These are phyloP conservation scores for Russula emetica DNA, from an alignment of 768 basidiomycete genomes.

Conservation along the genomic window DNA sequence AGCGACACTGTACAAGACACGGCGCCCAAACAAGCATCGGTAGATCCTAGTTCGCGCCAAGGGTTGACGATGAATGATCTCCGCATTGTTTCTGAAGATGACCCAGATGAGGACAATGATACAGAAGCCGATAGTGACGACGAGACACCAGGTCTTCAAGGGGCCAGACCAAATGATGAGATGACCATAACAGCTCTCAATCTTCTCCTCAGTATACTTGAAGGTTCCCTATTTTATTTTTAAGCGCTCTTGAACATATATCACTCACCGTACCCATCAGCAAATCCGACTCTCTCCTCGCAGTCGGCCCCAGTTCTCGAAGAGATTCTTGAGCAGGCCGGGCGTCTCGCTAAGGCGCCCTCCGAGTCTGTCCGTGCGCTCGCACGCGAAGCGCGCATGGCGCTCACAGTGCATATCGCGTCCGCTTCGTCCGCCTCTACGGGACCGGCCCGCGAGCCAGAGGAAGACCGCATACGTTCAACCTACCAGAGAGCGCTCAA, in stretches of 20 bases:
- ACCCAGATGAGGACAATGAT: slow-evolving; percentile 35
- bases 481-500: slow-evolving; percentile 84
- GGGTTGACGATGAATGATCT: slow-evolving; percentile 38
- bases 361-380: slow-evolving; percentile 51
- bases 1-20: slow-evolving; percentile 24
- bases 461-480: slow-evolving; percentile 30
- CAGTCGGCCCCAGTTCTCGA: slow-evolving; percentile 59
- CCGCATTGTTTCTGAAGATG: slow-evolving; percentile 36
- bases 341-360: slow-evolving; percentile 47
- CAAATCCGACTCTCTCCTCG: slow-evolving; percentile 57
- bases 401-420: slow-evolving; percentile 76
- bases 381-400: slow-evolving; percentile 75
- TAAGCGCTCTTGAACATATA: not conserved
- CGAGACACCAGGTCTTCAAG: slow-evolving; percentile 47
- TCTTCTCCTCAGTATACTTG: slow-evolving; percentile 76
- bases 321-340: slow-evolving; percentile 65
- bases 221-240: slow-evolving; percentile 49
- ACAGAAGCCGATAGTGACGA: slow-evolving; percentile 42
- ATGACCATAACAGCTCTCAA: slow-evolving; percentile 76
- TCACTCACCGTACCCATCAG: slow-evolving; percentile 27
- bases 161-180: slow-evolving; percentile 47
- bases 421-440: slow-evolving; percentile 44
- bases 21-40: slow-evolving; percentile 4
- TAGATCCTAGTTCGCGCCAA: slow-evolving; percentile 1
- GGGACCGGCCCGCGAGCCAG: slow-evolving; percentile 45